Percentiles rank a stretch among this genome's conserved stretches.
phyloP scores from a whole-genome alignment of 208 protist genomes.

The Wallacemonas rigidus region DNA sequence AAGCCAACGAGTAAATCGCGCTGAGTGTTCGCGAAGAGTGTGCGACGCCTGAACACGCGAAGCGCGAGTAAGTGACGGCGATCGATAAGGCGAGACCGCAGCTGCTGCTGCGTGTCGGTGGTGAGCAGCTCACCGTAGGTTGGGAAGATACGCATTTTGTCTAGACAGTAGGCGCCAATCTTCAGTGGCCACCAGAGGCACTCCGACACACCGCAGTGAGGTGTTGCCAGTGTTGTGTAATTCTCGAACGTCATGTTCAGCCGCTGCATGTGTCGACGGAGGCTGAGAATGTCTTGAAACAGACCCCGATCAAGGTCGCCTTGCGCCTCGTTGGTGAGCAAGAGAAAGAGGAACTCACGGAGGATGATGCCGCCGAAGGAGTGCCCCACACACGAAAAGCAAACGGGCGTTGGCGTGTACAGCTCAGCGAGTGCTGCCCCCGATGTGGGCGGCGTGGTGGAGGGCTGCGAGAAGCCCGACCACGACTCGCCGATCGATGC shows the following conservation, averaged over 20 bases:
- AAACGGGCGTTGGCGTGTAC: constrained; percentile 28
- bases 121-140: constrained; percentile 61
- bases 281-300: constrained; percentile 20
- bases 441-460: not conserved
- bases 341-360: constrained; percentile 63
- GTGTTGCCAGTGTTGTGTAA: constrained; percentile 65
- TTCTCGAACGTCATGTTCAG: constrained; percentile 52
- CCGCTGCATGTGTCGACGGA: constrained; percentile 31
- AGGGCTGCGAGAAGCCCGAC: constrained; percentile 5
- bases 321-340: constrained; percentile 31
- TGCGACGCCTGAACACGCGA: constrained; percentile 51
- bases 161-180: constrained; percentile 45
- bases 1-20: constrained; percentile 78
- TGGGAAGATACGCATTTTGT: constrained; percentile 33
- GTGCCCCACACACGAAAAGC: constrained; percentile 67
- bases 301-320: constrained; percentile 20
- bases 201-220: constrained; percentile 62
- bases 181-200: constrained; percentile 55
- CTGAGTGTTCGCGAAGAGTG: constrained; percentile 71
- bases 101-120: constrained; percentile 34
- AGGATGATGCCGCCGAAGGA: constrained; percentile 72
- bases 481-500: not conserved
- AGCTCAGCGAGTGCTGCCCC: not conserved
- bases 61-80: constrained; percentile 47
- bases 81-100: constrained; percentile 49